Evolutionary conservation across 2,329 filamentous ascomycete species (phyloP).

Genomic region (Pseudocercospora crystallina): DNA sequence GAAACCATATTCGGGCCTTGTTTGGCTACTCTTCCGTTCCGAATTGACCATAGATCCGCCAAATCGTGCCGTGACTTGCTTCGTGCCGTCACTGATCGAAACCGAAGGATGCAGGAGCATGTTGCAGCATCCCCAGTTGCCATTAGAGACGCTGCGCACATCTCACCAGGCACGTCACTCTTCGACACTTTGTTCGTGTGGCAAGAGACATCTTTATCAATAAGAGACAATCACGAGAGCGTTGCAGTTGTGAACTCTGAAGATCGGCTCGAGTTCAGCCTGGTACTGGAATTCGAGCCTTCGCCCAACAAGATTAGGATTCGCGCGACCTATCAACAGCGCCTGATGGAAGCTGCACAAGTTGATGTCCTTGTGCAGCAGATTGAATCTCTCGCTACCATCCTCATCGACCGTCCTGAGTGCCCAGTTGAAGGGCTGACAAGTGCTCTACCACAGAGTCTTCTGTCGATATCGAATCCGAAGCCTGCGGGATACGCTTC

Average conservation of each 20-base stretch:
- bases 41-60: slow-evolving; percentile 58
- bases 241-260: slow-evolving; percentile 60
- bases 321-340: slow-evolving; percentile 56
- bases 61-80: slow-evolving; percentile 61
- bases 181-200: slow-evolving; percentile 83
- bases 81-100: slow-evolving; percentile 62
- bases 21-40: slow-evolving; percentile 71
- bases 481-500: slow-evolving; percentile 27
- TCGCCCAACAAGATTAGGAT: slow-evolving; percentile 45
- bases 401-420: slow-evolving; percentile 43
- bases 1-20: slow-evolving; percentile 78
- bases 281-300: slow-evolving; percentile 77
- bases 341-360: slow-evolving; percentile 56
- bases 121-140: slow-evolving; percentile 64
- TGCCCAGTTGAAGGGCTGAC: slow-evolving; percentile 35
- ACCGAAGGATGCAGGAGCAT: slow-evolving; percentile 65
- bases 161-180: slow-evolving; percentile 56
- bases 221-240: slow-evolving; percentile 27
- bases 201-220: slow-evolving; percentile 65
- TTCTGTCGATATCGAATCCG: slow-evolving; percentile 45
- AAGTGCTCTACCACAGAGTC: slow-evolving; percentile 23
- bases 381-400: slow-evolving; percentile 54
- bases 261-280: slow-evolving; percentile 73
- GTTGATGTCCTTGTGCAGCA: slow-evolving; percentile 60
- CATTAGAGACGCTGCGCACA: slow-evolving; percentile 62